These are phyloP conservation scores for Fimicolochytrium jonesii DNA, from an alignment of 192 early-diverging fungal species.

Conservation along the genomic window DNA sequence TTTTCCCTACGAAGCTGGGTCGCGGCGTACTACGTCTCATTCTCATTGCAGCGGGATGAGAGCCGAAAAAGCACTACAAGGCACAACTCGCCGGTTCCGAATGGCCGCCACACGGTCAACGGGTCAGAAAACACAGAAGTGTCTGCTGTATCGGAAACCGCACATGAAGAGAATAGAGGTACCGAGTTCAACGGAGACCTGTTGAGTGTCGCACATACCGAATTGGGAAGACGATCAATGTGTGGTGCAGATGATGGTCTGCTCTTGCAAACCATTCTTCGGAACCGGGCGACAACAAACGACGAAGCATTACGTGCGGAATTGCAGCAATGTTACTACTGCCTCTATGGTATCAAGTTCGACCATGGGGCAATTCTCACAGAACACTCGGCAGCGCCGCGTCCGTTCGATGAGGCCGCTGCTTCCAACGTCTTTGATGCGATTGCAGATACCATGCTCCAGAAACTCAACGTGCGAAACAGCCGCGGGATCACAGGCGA, in stretches of 20 bases:
- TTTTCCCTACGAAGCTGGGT: conserved; percentile 5
- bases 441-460: conserved; percentile 39
- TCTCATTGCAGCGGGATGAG: no score
- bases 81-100: no score
- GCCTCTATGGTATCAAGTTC: conserved; percentile 56
- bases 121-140: no score
- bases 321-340: conserved; percentile 65
- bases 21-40: neutral
- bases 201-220: conserved; percentile 3
- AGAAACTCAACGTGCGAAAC: conserved; percentile 28
- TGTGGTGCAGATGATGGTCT: conserved; percentile 8
- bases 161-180: no score
- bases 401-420: conserved; percentile 48
- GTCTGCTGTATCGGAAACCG: no score
- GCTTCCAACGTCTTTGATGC: conserved; percentile 52
- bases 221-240: conserved; percentile 1
- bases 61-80: no score
- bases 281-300: neutral
- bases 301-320: conserved; percentile 14
- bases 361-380: conserved; percentile 1
- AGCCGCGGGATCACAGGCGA: conserved; percentile 47
- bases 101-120: no score
- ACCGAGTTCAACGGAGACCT: no score
- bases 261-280: conserved; percentile 1
- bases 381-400: conserved; percentile 48